phyloP scores from a whole-genome alignment of 2,329 filamentous ascomycete species.

The Penicillium sp. region DNA sequence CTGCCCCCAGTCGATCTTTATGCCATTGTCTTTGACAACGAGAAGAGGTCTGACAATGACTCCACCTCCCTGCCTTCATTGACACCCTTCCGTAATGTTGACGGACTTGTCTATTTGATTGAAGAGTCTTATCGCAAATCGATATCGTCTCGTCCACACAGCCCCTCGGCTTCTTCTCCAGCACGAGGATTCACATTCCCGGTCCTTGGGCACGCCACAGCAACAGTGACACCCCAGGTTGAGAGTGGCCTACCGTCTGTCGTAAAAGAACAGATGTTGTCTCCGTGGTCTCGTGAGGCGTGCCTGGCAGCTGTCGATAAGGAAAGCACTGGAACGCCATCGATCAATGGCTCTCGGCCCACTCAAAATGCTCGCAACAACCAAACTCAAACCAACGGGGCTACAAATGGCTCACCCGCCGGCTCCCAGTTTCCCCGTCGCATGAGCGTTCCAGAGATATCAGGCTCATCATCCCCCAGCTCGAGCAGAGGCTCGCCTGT shows the following conservation, averaged over 20 bases:
- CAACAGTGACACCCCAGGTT: slow-evolving; percentile 32
- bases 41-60: slow-evolving; percentile 30
- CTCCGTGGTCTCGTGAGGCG: slow-evolving; percentile 74
- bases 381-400: slow-evolving; percentile 31
- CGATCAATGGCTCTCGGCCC: slow-evolving; percentile 70
- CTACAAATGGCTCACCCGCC: slow-evolving; percentile 32
- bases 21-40: slow-evolving; percentile 56
- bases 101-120: slow-evolving; percentile 70
- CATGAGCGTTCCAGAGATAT: slow-evolving; percentile 38
- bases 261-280: slow-evolving; percentile 72
- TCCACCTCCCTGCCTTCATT: slow-evolving; percentile 52
- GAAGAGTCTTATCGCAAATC: slow-evolving; percentile 67
- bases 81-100: slow-evolving; percentile 71
- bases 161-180: slow-evolving; percentile 70
- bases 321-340: slow-evolving; percentile 67
- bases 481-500: slow-evolving; percentile 47
- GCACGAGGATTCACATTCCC: slow-evolving; percentile 63
- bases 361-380: slow-evolving; percentile 42
- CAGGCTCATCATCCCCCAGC: slow-evolving; percentile 33
- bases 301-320: slow-evolving; percentile 67
- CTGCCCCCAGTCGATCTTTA: slow-evolving; percentile 67
- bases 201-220: slow-evolving; percentile 52
- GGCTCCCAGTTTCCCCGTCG: slow-evolving; percentile 34
- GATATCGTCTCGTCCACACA: slow-evolving; percentile 62
- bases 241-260: slow-evolving; percentile 61